Conservation (phyloP, 352 stramenopile species). For the Pythium chondricola region DNA sequence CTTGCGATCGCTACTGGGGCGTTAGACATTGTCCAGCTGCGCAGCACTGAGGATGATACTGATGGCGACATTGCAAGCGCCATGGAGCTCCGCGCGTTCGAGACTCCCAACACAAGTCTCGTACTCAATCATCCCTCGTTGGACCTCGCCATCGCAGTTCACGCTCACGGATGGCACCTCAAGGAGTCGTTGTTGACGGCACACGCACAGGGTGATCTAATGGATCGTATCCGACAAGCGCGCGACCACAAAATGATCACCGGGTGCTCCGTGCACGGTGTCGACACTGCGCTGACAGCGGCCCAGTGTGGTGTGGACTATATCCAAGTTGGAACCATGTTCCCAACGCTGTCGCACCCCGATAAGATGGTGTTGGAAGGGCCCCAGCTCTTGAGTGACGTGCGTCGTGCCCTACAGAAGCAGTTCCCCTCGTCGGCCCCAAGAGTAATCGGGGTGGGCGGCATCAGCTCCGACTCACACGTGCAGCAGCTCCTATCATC, state of each 20-base stretch:
- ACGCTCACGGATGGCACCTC: slow-evolving; percentile 13
- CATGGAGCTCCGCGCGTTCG: not conserved
- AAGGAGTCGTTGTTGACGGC: slow-evolving; percentile 11
- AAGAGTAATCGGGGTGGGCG: slow-evolving; percentile 41
- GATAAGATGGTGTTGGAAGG: slow-evolving; percentile 42
- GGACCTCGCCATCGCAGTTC: not conserved
- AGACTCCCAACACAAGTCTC: not conserved
- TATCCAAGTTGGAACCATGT: slow-evolving; percentile 57
- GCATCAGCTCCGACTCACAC: slow-evolving; percentile 27
- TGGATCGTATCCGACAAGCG: not conserved
- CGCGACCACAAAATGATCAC: slow-evolving; percentile 7
- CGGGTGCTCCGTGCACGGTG: slow-evolving; percentile 39
- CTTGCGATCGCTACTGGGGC: slow-evolving; percentile 1
- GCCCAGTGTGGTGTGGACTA: slow-evolving; percentile 26
- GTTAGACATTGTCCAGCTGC: slow-evolving; percentile 29
- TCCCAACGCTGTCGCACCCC: slow-evolving; percentile 36
- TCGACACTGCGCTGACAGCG: slow-evolving; percentile 19
- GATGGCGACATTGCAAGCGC: slow-evolving; percentile 6
- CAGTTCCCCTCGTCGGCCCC: too few relatives aligned
- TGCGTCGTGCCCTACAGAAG: slow-evolving; percentile 3
- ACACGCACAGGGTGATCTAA: not conserved
- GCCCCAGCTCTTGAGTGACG: slow-evolving; percentile 21
- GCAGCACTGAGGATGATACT: slow-evolving; percentile 6
- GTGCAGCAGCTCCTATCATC: slow-evolving; percentile 21
- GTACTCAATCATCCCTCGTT: slow-evolving; percentile 17